Evolutionary conservation across 2,329 filamentous ascomycete genomes (phyloP).

Genomic region (Pseudogymnoascus sp.): DNA sequence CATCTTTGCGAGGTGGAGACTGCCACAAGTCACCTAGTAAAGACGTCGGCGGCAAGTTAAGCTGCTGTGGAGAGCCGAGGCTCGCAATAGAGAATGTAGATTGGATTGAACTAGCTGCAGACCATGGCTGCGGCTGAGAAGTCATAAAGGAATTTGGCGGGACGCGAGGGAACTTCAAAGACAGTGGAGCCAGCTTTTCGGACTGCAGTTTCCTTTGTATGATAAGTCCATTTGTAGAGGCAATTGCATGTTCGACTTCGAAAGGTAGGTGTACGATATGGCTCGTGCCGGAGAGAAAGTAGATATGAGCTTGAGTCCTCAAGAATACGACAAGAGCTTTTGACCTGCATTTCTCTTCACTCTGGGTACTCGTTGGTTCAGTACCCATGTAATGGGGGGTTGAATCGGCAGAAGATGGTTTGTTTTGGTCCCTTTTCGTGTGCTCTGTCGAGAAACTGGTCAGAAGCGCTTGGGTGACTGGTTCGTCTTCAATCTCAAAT

Average conservation of each 20-base stretch:
- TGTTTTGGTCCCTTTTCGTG: not conserved
- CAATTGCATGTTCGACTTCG: conserved; percentile 80
- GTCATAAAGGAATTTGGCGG: conserved; percentile 80
- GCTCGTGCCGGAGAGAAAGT: conserved; percentile 79
- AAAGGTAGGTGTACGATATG: conserved; percentile 92
- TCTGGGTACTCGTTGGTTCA: conserved; percentile 20
- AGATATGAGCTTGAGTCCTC: conserved; percentile 86
- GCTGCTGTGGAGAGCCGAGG: conserved; percentile 46
- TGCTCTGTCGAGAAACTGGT: conserved; percentile 57
- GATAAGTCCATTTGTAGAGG: conserved; percentile 74
- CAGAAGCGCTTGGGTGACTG: conserved; percentile 76
- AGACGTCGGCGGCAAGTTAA: conserved; percentile 44
- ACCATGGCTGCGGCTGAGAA: conserved; percentile 51
- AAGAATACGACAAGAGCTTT: conserved; percentile 83
- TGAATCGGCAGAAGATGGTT: conserved; percentile 11
- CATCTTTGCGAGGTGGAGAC: conserved; percentile 42
- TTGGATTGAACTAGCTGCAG: conserved; percentile 41
- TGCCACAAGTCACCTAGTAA: conserved; percentile 54
- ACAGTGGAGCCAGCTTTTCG: conserved; percentile 43
- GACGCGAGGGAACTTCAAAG: conserved; percentile 51
- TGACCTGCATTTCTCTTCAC: conserved; percentile 31
- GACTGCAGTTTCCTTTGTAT: conserved; percentile 68
- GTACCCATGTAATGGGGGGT: conserved; percentile 16
- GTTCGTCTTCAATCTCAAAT: conserved; percentile 79
- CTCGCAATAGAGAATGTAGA: conserved; percentile 50